Conservation (phyloP, 169 alveolate species). For the Babesia bigemina region DNA sequence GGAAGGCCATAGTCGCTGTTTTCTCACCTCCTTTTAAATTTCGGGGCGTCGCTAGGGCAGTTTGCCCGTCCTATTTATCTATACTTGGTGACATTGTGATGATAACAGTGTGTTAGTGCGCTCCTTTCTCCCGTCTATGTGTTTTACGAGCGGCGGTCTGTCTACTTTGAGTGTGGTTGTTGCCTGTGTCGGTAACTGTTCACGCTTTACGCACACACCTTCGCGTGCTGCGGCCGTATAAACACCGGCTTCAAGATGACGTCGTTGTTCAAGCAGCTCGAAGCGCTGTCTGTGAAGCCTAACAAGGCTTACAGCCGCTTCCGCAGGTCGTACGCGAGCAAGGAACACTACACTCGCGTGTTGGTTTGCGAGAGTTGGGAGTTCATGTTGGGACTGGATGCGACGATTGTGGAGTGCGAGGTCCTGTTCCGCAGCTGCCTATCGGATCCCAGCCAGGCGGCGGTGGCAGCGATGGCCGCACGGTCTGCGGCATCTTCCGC, state of each 20-base stretch:
- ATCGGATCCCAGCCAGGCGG: conserved; percentile 10
- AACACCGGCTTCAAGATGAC: not conserved
- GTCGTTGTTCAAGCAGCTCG: conserved; percentile 32
- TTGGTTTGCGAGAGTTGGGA: conserved; percentile 49
- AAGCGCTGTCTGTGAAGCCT: conserved; percentile 12
- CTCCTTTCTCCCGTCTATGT: not conserved
- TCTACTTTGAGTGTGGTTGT: not conserved
- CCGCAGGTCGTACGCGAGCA: conserved; percentile 24
- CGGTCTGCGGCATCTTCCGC: not conserved
- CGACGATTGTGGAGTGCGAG: conserved; percentile 22
- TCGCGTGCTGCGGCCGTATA: not conserved
- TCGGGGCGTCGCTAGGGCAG: not conserved
- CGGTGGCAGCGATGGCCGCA: conserved; percentile 22
- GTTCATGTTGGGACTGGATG: conserved; percentile 26
- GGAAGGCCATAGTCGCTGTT: conserved; percentile 24
- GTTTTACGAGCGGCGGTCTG: not conserved
- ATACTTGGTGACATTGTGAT: not conserved
- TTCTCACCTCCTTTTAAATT: not conserved
- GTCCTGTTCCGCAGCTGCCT: conserved; percentile 39
- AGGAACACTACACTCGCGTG: conserved; percentile 20
- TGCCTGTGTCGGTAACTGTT: not conserved
- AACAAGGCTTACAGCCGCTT: conserved; percentile 35
- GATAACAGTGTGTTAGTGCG: not conserved
- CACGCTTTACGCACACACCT: not conserved
- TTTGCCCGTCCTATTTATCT: too few relatives aligned